Evolutionary conservation across 1,284 basidiomycete genomes (phyloP).

Genomic region (Cryptococcus amylolentus): DNA sequence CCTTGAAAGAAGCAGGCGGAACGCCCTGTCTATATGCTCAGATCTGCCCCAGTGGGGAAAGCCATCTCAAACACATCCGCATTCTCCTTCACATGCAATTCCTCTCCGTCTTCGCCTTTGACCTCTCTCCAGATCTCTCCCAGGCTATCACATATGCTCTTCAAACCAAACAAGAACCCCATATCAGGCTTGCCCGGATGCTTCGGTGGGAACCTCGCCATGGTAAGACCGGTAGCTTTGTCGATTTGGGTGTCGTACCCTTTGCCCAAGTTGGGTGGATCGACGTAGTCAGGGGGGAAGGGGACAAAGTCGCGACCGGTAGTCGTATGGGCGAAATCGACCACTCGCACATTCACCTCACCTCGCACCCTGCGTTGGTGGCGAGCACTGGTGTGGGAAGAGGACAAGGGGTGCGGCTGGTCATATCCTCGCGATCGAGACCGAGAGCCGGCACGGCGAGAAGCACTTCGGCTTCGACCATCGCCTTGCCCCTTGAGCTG

Average conservation of each 20-base stretch:
- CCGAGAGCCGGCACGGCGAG: conserved; percentile 7
- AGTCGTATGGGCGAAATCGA: conserved; percentile 98
- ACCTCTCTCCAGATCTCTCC: conserved; percentile 73
- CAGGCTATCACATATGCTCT: conserved; percentile 69
- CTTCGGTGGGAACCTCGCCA: conserved; percentile 88
- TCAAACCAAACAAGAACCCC: conserved; percentile 88
- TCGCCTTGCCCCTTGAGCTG: conserved; percentile 1
- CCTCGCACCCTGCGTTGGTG: conserved; percentile 56
- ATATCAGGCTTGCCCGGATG: conserved; percentile 84
- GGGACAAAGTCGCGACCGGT: conserved; percentile 88
- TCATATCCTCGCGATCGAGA: conserved; percentile 3
- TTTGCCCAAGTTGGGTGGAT: conserved; percentile 55
- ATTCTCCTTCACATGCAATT: conserved; percentile 17
- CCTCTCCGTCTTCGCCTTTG: conserved; percentile 51
- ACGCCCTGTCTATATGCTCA: conserved; percentile 17
- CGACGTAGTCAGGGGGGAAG: conserved; percentile 34
- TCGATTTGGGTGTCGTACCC: conserved; percentile 79
- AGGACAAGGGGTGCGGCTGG: conserved; percentile 4
- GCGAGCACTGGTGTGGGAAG: conserved; percentile 13
- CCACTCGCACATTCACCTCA: conserved; percentile 90
- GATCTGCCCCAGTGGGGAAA: conserved; percentile 19
- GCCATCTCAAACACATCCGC: conserved; percentile 36
- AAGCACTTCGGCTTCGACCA: conserved; percentile 28
- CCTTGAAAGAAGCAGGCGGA: no score
- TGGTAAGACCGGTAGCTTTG: conserved; percentile 69